Evolutionary conservation across 805 yeast genomes (phyloP).

Genomic region (Pichia cabralensis): DNA sequence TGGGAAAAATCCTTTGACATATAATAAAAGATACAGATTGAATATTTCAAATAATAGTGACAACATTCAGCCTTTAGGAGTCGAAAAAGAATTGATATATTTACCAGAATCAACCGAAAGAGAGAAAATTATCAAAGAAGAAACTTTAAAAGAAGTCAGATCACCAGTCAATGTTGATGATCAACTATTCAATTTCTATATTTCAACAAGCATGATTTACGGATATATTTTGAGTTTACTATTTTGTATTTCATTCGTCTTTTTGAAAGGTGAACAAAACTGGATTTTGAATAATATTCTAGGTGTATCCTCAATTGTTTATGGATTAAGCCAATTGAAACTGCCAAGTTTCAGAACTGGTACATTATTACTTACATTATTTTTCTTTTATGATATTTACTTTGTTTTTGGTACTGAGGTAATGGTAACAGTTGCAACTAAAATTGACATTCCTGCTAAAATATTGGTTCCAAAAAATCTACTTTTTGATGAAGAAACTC

Average conservation of each 20-base stretch:
- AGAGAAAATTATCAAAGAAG: constrained; percentile 22
- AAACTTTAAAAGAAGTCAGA: constrained; percentile 16
- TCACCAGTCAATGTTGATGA: constrained; percentile 16
- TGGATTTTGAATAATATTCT: constrained; percentile 40
- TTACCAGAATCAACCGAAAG: constrained; percentile 25
- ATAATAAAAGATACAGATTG: constrained; percentile 31
- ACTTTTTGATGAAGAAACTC: constrained; percentile 12
- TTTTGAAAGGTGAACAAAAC: constrained; percentile 23
- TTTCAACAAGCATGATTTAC: constrained; percentile 23
- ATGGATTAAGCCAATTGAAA: constrained; percentile 29
- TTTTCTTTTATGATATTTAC: constrained; percentile 54
- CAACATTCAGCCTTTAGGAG: constrained; percentile 31
- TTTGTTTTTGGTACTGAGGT: constrained; percentile 56
- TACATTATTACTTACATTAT: constrained; percentile 32
- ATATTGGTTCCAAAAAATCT: constrained; percentile 32
- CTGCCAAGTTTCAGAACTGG: constrained; percentile 39
- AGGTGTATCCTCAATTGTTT: constrained; percentile 34
- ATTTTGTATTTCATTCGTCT: constrained; percentile 13
- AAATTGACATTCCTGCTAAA: constrained; percentile 45
- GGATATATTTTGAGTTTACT: constrained; percentile 15
- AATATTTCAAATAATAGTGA: constrained; percentile 30
- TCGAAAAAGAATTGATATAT: constrained; percentile 21
- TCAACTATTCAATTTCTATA: constrained; percentile 28
- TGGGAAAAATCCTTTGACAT: constrained; percentile 18
- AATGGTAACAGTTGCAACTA: constrained; percentile 54